Base-by-base conservation (phyloP, 2,329 filamentous ascomycete genomes). In the Monilinia fructigena region DNA sequence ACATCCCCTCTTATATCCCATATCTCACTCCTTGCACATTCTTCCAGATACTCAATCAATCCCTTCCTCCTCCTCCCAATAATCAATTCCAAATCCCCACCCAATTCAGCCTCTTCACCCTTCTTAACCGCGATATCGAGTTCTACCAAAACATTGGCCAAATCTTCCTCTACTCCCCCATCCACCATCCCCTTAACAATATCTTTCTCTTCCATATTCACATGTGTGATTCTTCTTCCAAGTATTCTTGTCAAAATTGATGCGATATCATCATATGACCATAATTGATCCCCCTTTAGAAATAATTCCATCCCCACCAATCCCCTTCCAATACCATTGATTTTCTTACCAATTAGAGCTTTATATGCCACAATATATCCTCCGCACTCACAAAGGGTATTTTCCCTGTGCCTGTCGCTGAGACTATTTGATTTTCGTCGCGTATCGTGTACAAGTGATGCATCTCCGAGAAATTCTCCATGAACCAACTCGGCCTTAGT, bases 401-500 rank as follows among this genome's bases (percentile, higher is more conserved):
- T n/a, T 61, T 54, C 16, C 63, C 55, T 8, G 1, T 68, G 2
- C 76, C 78, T 0, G 78, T 77, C 0, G 81, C 80, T 8, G 80
- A 80, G 69, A 80, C 79, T 18, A 83, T 75, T 56, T 73, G 77
- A 69, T 76, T 75, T 62, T 80, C 76, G 6, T 78, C 73, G 35
- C 72, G 76, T 68, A 83, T 79, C 2, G 73, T 71, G 2, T 53
- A 45, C 3, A 68, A 56, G 67, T 76, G 74, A 45, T 74, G 70
- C 47, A 75, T 68, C 65, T 79, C 75, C 1, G 75, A 74, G 65
- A 83, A 79, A 71, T 83, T 83, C 69, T 83, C 75, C 74, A 81
- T 80, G 66, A 84, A 83, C 80, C 81, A 84, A 20, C 78, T 80
- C 5, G 81, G 80, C 66, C 80, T 71, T 69, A 84, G 66, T 10